phyloP scores from a whole-genome alignment of 345 rosid species.

The Corchorus capsularis region DNA sequence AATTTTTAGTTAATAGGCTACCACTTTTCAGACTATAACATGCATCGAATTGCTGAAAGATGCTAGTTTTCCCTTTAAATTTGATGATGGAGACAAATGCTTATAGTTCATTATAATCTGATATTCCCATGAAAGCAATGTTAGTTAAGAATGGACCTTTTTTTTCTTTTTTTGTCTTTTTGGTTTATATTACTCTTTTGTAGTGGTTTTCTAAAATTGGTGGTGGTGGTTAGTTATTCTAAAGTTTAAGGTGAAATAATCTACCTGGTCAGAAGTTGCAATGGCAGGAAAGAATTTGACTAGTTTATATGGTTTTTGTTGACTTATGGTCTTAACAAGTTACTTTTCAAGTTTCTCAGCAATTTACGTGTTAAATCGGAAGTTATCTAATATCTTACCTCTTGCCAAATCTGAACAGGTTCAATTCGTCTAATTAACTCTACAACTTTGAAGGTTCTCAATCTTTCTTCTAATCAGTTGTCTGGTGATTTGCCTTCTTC shows the following conservation, averaged over 20 bases:
- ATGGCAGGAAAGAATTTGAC: neutral
- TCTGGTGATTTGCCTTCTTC: conserved; percentile 68
- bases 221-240: neutral
- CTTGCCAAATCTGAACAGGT: conserved; percentile 50
- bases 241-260: neutral
- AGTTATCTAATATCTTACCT: conserved; percentile 21
- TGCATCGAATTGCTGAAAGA: neutral
- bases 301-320: neutral
- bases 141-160: neutral
- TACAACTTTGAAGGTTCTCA: conserved; percentile 60
- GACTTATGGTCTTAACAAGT: neutral
- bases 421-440: conserved; percentile 59
- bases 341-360: too few species aligned
- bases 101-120: neutral
- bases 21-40: neutral
- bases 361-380: neutral
- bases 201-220: neutral
- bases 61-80: conserved; percentile 7
- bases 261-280: neutral
- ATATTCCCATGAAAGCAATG: neutral
- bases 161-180: neutral
- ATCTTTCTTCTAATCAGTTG: conserved; percentile 73
- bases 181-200: neutral
- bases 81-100: too few species aligned
- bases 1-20: neutral